Evolutionary conservation across 2,329 filamentous ascomycete species (phyloP).

Genomic region (Dactylellina parvicollis): DNA sequence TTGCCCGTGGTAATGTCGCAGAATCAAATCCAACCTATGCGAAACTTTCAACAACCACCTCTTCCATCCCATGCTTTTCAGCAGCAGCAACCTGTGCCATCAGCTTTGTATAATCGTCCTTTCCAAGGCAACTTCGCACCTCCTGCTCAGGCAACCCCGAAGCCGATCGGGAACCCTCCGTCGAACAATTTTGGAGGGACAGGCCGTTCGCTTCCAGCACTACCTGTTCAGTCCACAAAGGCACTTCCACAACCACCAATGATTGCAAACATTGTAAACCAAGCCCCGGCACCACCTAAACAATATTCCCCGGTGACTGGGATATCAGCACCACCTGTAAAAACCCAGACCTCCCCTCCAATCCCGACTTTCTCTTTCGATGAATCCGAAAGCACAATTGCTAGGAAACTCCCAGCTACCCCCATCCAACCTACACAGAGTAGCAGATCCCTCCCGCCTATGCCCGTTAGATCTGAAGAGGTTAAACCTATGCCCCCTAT

Average conservation of each 20-base stretch:
- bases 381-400: slow-evolving; percentile 5
- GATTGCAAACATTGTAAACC: neutral
- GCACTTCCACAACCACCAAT: slow-evolving; percentile 29
- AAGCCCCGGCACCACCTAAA: slow-evolving; percentile 15
- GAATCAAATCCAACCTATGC: slow-evolving; percentile 33
- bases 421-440: slow-evolving; percentile 8
- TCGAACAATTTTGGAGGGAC: slow-evolving; percentile 9
- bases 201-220: slow-evolving; percentile 33
- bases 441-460: slow-evolving; percentile 25
- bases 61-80: slow-evolving; percentile 19
- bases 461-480: slow-evolving; percentile 18
- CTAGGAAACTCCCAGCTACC: slow-evolving; percentile 28
- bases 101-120: slow-evolving; percentile 10
- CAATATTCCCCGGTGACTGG: slow-evolving; percentile 10
- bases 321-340: slow-evolving; percentile 7
- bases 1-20: neutral
- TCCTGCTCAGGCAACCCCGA: slow-evolving; percentile 3
- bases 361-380: slow-evolving; percentile 44
- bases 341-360: slow-evolving; percentile 20
- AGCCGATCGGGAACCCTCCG: neutral
- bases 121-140: slow-evolving; percentile 15
- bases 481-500: slow-evolving; percentile 51
- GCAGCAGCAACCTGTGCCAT: slow-evolving; percentile 13
- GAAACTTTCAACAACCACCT: slow-evolving; percentile 27
- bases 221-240: slow-evolving; percentile 20